phyloP scores from a whole-genome alignment of 176 grass and related monocot genomes.

The Bolboschoenus planiculmis region DNA sequence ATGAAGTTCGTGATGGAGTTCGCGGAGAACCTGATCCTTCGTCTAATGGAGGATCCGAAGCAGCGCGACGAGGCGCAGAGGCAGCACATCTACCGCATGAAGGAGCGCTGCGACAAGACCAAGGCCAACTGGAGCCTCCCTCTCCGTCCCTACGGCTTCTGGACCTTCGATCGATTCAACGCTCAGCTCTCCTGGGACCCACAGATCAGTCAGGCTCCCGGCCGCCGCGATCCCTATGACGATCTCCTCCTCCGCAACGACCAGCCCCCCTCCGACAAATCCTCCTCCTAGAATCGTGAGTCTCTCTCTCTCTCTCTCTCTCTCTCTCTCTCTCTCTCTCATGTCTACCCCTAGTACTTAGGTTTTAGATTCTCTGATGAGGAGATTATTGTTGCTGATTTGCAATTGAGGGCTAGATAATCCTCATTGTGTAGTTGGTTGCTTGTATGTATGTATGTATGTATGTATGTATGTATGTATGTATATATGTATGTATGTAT shows the following conservation, averaged over 20 bases:
- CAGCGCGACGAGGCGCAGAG: constrained; percentile 66
- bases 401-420: neutral
- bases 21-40: constrained; percentile 91
- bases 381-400: neutral
- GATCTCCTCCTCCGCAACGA: constrained; percentile 49
- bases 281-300: neutral
- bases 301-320: too few species aligned
- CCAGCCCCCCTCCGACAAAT: neutral
- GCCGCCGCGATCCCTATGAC: constrained; percentile 95
- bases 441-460: too few species aligned
- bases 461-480: too few species aligned
- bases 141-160: constrained; percentile 85
- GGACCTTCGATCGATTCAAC: constrained; percentile 97
- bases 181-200: constrained; percentile 68
- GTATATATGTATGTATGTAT: too few species aligned
- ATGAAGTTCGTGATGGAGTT: constrained; percentile 99
- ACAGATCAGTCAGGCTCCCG: constrained; percentile 71
- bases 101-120: constrained; percentile 72
- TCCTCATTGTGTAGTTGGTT: neutral
- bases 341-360: too few species aligned
- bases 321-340: too few species aligned
- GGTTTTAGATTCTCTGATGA: neutral
- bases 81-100: constrained; percentile 69
- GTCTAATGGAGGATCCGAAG: constrained; percentile 83
- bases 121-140: constrained; percentile 85